Evolutionary conservation across 768 basidiomycete genomes (phyloP), one percentile per base, ranked within the genome.

Genomic region (Serendipita sp.): DNA sequence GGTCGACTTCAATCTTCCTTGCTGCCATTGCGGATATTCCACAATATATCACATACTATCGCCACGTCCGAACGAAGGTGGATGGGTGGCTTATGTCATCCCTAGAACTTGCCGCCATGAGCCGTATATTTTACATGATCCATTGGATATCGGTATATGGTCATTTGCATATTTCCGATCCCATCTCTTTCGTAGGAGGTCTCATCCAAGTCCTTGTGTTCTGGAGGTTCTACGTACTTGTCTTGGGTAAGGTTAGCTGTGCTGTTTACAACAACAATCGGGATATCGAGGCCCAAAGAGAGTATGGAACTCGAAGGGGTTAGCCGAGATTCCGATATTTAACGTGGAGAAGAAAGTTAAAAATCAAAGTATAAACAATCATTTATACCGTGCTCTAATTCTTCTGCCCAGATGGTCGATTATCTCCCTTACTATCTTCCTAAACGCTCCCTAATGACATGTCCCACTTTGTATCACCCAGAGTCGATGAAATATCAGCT

Each of bases 171-270:
- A 5, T 28, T 8, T 37, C 32, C 8, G 56, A 60, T 60, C 8
- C 4, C 4, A 32, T 60, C n/a, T 16, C 34, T 32, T 37, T 60
- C n/a, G 34, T 30, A 8, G 35, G 24, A 4, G 18, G 4, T n/a
- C 24, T 60, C 35, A 32, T 60, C 10, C 56, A 60, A 35, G 35
- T 60, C 24, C 35, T 60, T 32, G 56, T 8, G 11, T 60, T 60
- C 28, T 60, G 56, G 56, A 60, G 16, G 56, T 60, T 60, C 56
- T 44, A 48, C 41, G 44, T 65, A 2, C 48, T 58, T 38, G n/a
- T 47, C 32, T 18, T 38, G 11, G 16, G 10, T 35, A 28, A 47
- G 47, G 38, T 46, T 65, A 54, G 11, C 51, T 4, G 24, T 30
- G 13, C 11, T 7, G 34, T 45, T 15, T 44, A 37, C 11, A 18